Base-by-base conservation (phyloP, 148 eudicot genomes). In the Linanthus parryae region DNA sequence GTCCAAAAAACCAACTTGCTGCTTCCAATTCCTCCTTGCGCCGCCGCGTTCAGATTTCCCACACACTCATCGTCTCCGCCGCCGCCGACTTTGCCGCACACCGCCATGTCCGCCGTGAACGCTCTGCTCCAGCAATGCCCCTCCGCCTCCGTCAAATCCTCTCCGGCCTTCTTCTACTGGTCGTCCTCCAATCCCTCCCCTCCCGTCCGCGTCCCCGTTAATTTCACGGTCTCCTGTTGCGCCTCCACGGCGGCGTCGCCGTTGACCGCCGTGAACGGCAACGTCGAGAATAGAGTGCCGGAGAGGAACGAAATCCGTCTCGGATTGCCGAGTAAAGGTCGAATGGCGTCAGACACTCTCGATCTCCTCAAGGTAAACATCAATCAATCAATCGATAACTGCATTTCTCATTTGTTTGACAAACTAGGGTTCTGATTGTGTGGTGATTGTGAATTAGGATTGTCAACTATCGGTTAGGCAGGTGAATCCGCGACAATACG, bases 311-410 rank as follows among this genome's bases (percentile, higher is more conserved):
- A 78, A 36, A 77, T 79, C 56, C 88, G 97, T 0, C 66, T 90
- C 15, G 97, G 97, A 0, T 70, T 90, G 74, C 97, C 97, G 4
- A 92, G 98, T 56, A 92, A 92, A 79, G 98, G 98, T n/a, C 82
- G 95, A 18, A 71, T 91, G 94, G 82, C 89, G 1, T 13, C 78
- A 0, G 92, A 86, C 30, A 79, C 88, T 55, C 80, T 91, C 22
- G 87, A 87, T 39, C 95, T 86, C 40, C 86, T 91, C 63, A 85
- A 86, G 86, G 94, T 84, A 45, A 14, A 5, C 10, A 1, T 5
- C 13, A 14, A 2, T n/a, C n/a, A n/a, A n/a, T n/a, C n/a, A n/a
- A n/a, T n/a, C n/a, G n/a, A 24, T 28, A 17, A 7, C 31, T 17
- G 40, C 12, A 14, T 50, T n/a, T 7, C 8, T 2, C 7, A 3